Base-by-base conservation (phyloP, 2,329 filamentous ascomycete species). In the Alternaria arborescens region DNA sequence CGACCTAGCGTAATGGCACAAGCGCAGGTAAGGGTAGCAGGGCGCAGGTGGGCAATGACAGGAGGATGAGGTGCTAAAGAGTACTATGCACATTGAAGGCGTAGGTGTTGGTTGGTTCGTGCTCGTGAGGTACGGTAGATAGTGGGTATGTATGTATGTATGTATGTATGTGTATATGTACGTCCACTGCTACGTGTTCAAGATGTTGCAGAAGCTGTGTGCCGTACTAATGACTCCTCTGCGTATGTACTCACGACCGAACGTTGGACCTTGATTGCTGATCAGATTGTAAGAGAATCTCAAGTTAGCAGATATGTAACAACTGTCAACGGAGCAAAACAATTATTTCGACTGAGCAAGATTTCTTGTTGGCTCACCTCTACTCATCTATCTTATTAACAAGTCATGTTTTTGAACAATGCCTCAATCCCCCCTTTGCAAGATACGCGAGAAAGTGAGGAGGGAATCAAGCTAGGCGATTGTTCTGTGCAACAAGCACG, bases 41-140 rank as follows among this genome's bases (percentile, higher is more conserved):
- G 71, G 71, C 10, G 41, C 36, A 0, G 72, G 68, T 2, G 73
- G 70, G 32, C 74, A 77, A n/a, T 62, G 60, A 56, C 74, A 77
- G 8, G 46, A 53, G 4, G 52, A 71, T 20, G 46, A 55, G 14
- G 54, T 44, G 14, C 48, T 41, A n/a, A 72, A 77, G 44, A 69
- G 38, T 30, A 73, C 62, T 28, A 53, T 38, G 55, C 73, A 77
- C 74, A 75, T 76, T 32, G 26, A 8, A 12, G 5, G 32, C 6
- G 32, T 32, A 10, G 8, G 10, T 32, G 32, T 16, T 30, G 28
- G 8, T 11, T 11, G 28, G 28, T 26, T 26, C 24, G 24, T 26
- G 24, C 24, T 26, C 24, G 24, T 26, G 24, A 26, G 7, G 24
- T 26, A 26, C 6, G 24, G 10, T 4, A 4, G 5, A 11, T 30